Base-by-base conservation (phyloP, 176 grass and related monocot genomes). In the Rhipidocladum racemiflorum region DNA sequence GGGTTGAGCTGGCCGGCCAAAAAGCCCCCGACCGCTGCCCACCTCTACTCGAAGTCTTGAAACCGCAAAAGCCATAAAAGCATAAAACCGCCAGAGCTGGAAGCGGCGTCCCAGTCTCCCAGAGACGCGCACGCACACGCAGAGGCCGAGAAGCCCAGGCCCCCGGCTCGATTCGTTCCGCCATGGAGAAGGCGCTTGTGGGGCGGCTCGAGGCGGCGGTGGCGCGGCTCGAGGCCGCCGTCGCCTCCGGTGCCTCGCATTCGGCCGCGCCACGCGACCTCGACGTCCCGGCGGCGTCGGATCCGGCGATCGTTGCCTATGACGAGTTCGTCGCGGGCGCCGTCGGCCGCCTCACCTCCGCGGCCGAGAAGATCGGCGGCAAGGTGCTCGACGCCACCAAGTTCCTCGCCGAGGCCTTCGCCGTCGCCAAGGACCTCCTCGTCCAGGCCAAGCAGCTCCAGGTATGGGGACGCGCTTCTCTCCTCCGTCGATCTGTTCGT, bases 151-250 rank as follows among this genome's bases (percentile, higher is more conserved):
- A 30, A 29, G 5, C 12, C 10, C 55, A 59, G 36, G 5, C 44
- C 48, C 61, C 75, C 10, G 21, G 7, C 7, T 49, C 28, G 68
- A 82, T 82, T 82, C 80, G 53, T 34, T 42, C 65, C n/a, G 23
- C 51, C 64, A 98, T 98, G 95, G 90, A 98, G 87, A 87, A 85
- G 46, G 82, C 67, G 60, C 78, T 98, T 24, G 78, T 95, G 82
- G 88, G 87, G 82, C 89, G 95, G 88, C 88, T 98, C 9, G 95
- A 98, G 87, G 88, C 86, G 21, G 95, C 90, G 79, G 95, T 98
- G 81, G 86, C 72, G 75, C 90, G 95, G 73, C 85, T 98, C 4
- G 95, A 98, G 88, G 90, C 84, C 12, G 74, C 77, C 67, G 86
- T 91, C 36, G 87, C 87, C 72, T 75, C 82, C 40, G 82, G 72